phyloP scores from a whole-genome alignment of 306 rosid species.

The Gillenia trifoliata region DNA sequence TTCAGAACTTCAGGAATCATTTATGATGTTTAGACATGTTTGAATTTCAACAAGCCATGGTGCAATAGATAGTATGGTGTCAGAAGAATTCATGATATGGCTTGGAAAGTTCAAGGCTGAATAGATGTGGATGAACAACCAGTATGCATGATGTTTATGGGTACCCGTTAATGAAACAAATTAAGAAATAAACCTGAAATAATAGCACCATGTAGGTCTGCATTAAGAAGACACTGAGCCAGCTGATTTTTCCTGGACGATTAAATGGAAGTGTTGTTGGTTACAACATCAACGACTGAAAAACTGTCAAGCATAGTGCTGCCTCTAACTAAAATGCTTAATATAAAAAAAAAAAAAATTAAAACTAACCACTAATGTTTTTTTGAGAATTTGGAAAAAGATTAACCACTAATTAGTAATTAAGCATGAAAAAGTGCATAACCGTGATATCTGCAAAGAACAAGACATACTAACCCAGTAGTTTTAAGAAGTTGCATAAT shows the following conservation, averaged over 20 bases:
- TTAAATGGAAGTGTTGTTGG: constrained; percentile 25
- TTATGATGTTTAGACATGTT: neutral
- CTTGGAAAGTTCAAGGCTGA: neutral
- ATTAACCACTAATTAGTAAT: neutral
- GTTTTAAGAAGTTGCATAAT: constrained; percentile 45
- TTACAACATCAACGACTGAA: constrained; percentile 9
- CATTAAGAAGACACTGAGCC: constrained; percentile 69
- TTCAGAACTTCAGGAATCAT: too few relatives aligned
- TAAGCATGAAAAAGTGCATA: neutral
- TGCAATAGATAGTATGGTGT: neutral
- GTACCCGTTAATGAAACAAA: constrained; percentile 2
- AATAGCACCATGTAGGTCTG: constrained; percentile 85
- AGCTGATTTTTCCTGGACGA: constrained; percentile 63
- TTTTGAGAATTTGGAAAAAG: too few relatives aligned
- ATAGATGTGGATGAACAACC: neutral
- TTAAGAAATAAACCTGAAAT: constrained; percentile 48
- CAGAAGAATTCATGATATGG: neutral
- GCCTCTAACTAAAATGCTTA: neutral
- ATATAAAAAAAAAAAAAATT: too few relatives aligned
- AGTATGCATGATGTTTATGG: neutral
- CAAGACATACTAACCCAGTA: constrained; percentile 43
- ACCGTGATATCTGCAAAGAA: constrained; percentile 10
- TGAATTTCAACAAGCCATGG: neutral
- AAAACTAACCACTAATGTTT: too few relatives aligned
- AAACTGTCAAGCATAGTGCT: neutral